These are phyloP conservation scores for Phyllosticta citrichinensis DNA, from an alignment of 2,329 filamentous ascomycete genomes.

Conservation along the genomic window DNA sequence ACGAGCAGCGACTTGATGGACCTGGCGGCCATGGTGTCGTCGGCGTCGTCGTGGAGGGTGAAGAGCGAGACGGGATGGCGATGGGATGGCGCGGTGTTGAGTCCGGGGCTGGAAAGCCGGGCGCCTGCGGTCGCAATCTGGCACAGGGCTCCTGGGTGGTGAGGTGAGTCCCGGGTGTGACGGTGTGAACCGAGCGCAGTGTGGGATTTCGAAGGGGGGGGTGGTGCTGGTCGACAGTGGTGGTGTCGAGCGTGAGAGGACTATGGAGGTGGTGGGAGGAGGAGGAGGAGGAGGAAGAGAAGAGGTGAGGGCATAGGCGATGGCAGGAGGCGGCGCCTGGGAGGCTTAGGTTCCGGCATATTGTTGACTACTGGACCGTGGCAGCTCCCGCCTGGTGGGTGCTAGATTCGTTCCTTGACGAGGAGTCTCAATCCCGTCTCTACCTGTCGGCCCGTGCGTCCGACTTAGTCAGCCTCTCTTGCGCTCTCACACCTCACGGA, in stretches of 20 bases:
- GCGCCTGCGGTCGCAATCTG: slow-evolving; percentile 3
- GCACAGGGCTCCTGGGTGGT: slow-evolving; percentile 9
- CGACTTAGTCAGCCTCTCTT: too few species aligned
- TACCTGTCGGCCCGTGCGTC: too few species aligned
- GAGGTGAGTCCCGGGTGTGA: slow-evolving; percentile 10
- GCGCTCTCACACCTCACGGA: too few species aligned
- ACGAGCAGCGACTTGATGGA: slow-evolving; percentile 21
- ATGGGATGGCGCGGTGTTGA: slow-evolving; percentile 8
- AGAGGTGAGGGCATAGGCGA: slow-evolving; percentile 1
- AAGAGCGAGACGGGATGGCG: slow-evolving; percentile 12
- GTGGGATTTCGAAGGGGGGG: slow-evolving; percentile 7
- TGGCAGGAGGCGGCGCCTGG: slow-evolving; percentile 6
- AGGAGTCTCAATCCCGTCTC: not conserved
- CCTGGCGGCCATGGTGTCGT: slow-evolving; percentile 24
- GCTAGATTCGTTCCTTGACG: not conserved
- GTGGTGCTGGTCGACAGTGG: not conserved
- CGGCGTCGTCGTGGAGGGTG: slow-evolving; percentile 15
- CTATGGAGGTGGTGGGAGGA: slow-evolving; percentile 9
- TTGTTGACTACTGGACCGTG: not conserved
- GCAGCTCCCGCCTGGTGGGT: not conserved
- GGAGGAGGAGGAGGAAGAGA: slow-evolving; percentile 7
- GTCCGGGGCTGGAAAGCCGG: slow-evolving; percentile 1
- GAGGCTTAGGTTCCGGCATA: slow-evolving; percentile 9
- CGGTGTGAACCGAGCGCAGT: slow-evolving; percentile 10
- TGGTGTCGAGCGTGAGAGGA: slow-evolving; percentile 2